These are phyloP conservation scores for Pseudogymnoascus sp. DNA, from an alignment of 2,329 filamentous ascomycete species.

Conservation along the genomic window DNA sequence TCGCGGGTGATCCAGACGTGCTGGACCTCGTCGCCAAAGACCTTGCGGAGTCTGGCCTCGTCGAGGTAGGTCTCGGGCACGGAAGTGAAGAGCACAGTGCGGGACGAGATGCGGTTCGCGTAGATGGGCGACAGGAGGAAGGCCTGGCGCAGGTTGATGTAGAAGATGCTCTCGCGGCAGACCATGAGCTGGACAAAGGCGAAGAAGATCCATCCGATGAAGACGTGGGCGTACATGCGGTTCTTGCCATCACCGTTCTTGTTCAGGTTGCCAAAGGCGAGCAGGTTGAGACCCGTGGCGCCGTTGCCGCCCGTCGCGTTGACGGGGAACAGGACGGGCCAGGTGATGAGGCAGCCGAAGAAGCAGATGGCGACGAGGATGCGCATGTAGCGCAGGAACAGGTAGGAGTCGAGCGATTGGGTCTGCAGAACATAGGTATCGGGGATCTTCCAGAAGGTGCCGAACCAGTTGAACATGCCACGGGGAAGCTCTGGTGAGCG, in stretches of 20 bases:
- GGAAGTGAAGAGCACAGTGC: slow-evolving; percentile 81
- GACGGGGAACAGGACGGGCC: slow-evolving; percentile 77
- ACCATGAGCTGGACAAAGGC: slow-evolving; percentile 83
- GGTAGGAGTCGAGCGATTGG: slow-evolving; percentile 84
- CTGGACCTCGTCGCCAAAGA: slow-evolving; percentile 76
- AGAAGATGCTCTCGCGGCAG: slow-evolving; percentile 81
- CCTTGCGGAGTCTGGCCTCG: slow-evolving; percentile 64
- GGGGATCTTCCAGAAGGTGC: slow-evolving; percentile 55
- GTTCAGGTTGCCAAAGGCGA: slow-evolving; percentile 71
- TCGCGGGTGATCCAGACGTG: slow-evolving; percentile 79
- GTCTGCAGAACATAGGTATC: slow-evolving; percentile 82
- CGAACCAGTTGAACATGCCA: slow-evolving; percentile 61
- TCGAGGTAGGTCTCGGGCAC: slow-evolving; percentile 74
- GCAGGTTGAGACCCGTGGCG: slow-evolving; percentile 59
- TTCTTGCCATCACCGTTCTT: slow-evolving; percentile 44
- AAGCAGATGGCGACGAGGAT: slow-evolving; percentile 71
- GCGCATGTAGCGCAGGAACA: slow-evolving; percentile 82
- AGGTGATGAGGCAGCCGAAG: slow-evolving; percentile 74
- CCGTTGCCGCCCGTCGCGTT: slow-evolving; percentile 72
- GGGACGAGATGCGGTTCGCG: slow-evolving; percentile 75
- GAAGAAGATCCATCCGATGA: slow-evolving; percentile 75
- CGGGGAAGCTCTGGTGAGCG: slow-evolving; percentile 51
- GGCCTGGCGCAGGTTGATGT: slow-evolving; percentile 86
- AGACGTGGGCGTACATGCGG: slow-evolving; percentile 64
- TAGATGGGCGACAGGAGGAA: slow-evolving; percentile 82